phyloP scores from a whole-genome alignment of 352 stramenopile species.

The Hyaloperonospora brassicae region DNA sequence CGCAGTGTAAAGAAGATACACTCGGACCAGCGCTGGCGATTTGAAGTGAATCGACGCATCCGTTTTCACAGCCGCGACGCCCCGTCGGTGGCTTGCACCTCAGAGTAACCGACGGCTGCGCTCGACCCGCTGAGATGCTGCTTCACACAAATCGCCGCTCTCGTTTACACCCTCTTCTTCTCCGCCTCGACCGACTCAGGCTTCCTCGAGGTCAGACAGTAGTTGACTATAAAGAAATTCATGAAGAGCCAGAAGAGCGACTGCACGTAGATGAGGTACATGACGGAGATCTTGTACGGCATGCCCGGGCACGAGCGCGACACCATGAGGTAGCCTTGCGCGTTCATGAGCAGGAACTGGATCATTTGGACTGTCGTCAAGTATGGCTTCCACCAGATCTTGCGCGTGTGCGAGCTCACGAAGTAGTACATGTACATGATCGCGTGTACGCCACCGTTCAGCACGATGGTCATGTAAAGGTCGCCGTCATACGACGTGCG shows the following conservation, averaged over 20 bases:
- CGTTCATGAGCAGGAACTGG: constrained; percentile 35
- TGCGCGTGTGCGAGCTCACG: constrained; percentile 92
- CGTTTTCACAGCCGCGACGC: constrained; percentile 1
- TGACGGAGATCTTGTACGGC: constrained; percentile 36
- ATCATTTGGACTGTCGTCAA: constrained; percentile 91
- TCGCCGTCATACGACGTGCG: constrained; percentile 92
- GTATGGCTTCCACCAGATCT: constrained; percentile 96
- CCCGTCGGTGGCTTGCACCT: too few relatives aligned
- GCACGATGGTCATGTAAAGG: constrained; percentile 93
- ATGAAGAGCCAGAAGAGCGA: constrained; percentile 94
- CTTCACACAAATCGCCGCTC: too few relatives aligned
- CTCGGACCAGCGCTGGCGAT: constrained; percentile 14
- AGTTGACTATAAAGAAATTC: constrained; percentile 94
- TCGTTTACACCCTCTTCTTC: constrained; percentile 37
- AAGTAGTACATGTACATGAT: constrained; percentile 99
- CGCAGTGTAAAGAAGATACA: constrained; percentile 26
- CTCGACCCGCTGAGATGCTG: too few relatives aligned
- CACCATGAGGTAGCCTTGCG: constrained; percentile 32
- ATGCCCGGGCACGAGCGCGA: constrained; percentile 31
- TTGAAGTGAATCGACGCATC: constrained; percentile 2
- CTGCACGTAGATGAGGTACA: constrained; percentile 38
- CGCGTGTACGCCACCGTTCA: constrained; percentile 95
- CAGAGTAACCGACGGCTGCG: too few relatives aligned
- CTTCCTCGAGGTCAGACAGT: constrained; percentile 49
- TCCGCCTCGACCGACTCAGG: constrained; percentile 20